Evolutionary conservation across 2,329 filamentous ascomycete species (phyloP).

Genomic region (Blumeria hordei): DNA sequence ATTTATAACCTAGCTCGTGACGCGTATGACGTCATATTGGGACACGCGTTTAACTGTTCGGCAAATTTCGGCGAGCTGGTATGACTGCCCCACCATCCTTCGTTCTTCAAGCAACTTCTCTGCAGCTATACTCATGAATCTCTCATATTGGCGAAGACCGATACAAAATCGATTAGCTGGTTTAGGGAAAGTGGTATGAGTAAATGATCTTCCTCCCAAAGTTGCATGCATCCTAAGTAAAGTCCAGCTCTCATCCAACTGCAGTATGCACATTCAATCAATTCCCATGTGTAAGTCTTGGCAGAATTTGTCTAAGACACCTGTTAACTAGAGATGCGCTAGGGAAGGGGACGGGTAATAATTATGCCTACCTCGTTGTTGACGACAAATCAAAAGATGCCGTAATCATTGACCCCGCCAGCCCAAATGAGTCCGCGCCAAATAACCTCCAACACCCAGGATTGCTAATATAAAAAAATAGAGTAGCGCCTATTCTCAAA

Average conservation of each 20-base stretch:
- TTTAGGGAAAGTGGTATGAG: too few relatives aligned
- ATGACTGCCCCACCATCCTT: too few relatives aligned
- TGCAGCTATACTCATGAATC: too few relatives aligned
- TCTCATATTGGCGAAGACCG: too few relatives aligned
- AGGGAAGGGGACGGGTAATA: slow-evolving; percentile 60
- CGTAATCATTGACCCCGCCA: slow-evolving; percentile 57
- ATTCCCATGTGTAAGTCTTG: slow-evolving; percentile 64
- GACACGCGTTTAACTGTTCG: too few relatives aligned
- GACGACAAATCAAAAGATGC: slow-evolving; percentile 59
- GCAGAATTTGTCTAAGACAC: neutral
- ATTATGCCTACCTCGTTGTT: slow-evolving; percentile 65
- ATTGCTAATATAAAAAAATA: slow-evolving; percentile 13
- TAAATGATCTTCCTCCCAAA: too few relatives aligned
- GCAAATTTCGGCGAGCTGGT: too few relatives aligned
- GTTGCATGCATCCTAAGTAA: too few relatives aligned
- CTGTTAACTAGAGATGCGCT: slow-evolving; percentile 4
- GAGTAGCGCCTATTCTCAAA: slow-evolving; percentile 41
- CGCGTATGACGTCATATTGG: too few relatives aligned
- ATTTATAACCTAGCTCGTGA: too few relatives aligned
- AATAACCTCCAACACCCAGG: neutral
- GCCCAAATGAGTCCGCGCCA: slow-evolving; percentile 43
- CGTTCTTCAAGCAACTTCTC: too few relatives aligned
- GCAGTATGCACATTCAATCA: slow-evolving; percentile 59
- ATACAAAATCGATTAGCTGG: too few relatives aligned
- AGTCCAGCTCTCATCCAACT: neutral